Conservation (phyloP, 2,329 filamentous ascomycete species). For the Fonsecaea nubica region DNA sequence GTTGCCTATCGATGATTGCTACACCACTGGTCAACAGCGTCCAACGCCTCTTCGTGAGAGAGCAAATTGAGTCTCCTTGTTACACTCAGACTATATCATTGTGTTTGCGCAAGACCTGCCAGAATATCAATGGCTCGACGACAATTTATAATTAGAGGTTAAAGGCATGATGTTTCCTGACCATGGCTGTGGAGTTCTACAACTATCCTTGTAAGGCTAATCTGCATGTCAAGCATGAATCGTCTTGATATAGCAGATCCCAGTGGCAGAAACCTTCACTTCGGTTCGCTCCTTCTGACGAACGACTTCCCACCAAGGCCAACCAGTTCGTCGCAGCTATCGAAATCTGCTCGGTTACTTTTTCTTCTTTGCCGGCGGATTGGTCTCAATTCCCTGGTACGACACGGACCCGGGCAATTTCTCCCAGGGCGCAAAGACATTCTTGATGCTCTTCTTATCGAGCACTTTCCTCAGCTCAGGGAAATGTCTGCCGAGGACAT, state of each 20-base stretch:
- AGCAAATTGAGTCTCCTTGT: constrained; percentile 8
- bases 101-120: not conserved
- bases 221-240: not conserved
- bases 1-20: constrained; percentile 4
- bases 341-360: not conserved
- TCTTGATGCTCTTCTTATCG: constrained; percentile 20
- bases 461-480: constrained; percentile 45
- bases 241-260: not conserved
- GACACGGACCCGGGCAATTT: constrained; percentile 25
- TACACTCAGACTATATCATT: constrained; percentile 2
- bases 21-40: not conserved
- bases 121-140: not conserved
- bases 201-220: not conserved
- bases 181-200: not conserved
- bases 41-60: not conserved
- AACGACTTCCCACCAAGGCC: not conserved
- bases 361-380: constrained; percentile 36
- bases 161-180: not conserved
- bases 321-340: not conserved
- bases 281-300: not conserved
- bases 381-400: constrained; percentile 40
- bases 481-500: constrained; percentile 54
- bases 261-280: not conserved
- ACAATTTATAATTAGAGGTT: not conserved
- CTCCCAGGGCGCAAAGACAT: constrained; percentile 28